Conservation (phyloP, 495 filamentous ascomycete genomes). For the Xylaria castorea region DNA sequence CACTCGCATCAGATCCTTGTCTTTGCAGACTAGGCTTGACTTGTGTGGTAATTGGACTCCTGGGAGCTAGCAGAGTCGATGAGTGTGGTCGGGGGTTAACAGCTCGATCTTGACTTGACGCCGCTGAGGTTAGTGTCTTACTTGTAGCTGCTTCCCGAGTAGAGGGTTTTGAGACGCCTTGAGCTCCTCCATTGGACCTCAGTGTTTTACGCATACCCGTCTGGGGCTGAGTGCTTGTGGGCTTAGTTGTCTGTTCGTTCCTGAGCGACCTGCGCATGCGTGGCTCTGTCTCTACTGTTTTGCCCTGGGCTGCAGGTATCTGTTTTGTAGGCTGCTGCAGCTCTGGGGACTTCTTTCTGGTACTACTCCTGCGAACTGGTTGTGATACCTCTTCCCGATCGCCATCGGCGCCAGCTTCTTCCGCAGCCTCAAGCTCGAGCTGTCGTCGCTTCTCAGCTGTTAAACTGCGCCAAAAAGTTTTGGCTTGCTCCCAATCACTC, state of each 20-base stretch:
- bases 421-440: conserved; percentile 61
- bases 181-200: conserved; percentile 30
- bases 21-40: conserved; percentile 38
- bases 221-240: conserved; percentile 33
- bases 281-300: conserved; percentile 35
- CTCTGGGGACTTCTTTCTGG: conserved; percentile 30
- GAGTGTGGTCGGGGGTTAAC: conserved; percentile 18
- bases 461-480: conserved; percentile 70
- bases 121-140: conserved; percentile 28
- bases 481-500: conserved; percentile 66
- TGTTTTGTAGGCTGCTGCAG: conserved; percentile 23
- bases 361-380: conserved; percentile 35
- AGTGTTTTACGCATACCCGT: conserved; percentile 47
- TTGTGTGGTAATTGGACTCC: conserved; percentile 29
- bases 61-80: conserved; percentile 2
- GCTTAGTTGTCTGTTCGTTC: conserved; percentile 28
- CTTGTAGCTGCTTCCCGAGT: conserved; percentile 14
- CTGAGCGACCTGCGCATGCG: conserved; percentile 52
- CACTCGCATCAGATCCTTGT: conserved; percentile 53
- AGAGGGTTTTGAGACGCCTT: conserved; percentile 31
- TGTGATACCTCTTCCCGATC: conserved; percentile 49
- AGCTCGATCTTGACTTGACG: conserved; percentile 19
- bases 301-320: not conserved
- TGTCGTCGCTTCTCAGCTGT: conserved; percentile 62
- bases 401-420: conserved; percentile 54